Evolutionary conservation across 2,329 filamentous ascomycete genomes (phyloP).

Genomic region (Mycosphaerella arachidis): DNA sequence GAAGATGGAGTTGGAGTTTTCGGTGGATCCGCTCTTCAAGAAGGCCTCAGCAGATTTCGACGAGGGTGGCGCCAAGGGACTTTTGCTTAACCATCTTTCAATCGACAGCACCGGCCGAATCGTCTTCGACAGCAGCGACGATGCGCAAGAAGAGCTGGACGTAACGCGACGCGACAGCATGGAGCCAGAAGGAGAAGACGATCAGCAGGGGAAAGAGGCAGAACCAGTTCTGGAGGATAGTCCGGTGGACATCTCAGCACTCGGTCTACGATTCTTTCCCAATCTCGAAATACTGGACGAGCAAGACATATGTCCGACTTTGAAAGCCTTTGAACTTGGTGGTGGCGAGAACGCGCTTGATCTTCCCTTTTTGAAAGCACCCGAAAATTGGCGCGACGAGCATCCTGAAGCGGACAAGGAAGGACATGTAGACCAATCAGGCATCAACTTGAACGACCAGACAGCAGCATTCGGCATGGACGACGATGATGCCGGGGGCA

Average conservation of each 20-base stretch:
- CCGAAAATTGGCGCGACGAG: conserved; percentile 74
- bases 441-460: conserved; percentile 43
- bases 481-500: conserved; percentile 67
- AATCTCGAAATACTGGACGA: conserved; percentile 71
- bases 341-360: conserved; percentile 80
- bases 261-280: conserved; percentile 81
- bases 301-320: conserved; percentile 88
- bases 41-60: conserved; percentile 98
- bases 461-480: conserved; percentile 51
- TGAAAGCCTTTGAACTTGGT: conserved; percentile 90
- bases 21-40: conserved; percentile 97
- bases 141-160: conserved; percentile 54
- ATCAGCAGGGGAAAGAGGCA: conserved; percentile 43
- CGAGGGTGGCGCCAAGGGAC: conserved; percentile 91
- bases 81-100: conserved; percentile 92
- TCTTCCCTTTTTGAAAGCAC: conserved; percentile 83
- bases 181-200: conserved; percentile 42
- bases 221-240: conserved; percentile 51
- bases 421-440: conserved; percentile 47
- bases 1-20: conserved; percentile 95
- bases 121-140: conserved; percentile 97
- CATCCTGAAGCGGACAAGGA: conserved; percentile 50
- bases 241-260: conserved; percentile 71
- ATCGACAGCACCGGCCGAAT: conserved; percentile 90
- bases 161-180: conserved; percentile 34